Evolutionary conservation across 192 early-diverging fungal genomes (phyloP), one percentile per base, ranked within the genome.

Genomic region (Coemansia sp.): DNA sequence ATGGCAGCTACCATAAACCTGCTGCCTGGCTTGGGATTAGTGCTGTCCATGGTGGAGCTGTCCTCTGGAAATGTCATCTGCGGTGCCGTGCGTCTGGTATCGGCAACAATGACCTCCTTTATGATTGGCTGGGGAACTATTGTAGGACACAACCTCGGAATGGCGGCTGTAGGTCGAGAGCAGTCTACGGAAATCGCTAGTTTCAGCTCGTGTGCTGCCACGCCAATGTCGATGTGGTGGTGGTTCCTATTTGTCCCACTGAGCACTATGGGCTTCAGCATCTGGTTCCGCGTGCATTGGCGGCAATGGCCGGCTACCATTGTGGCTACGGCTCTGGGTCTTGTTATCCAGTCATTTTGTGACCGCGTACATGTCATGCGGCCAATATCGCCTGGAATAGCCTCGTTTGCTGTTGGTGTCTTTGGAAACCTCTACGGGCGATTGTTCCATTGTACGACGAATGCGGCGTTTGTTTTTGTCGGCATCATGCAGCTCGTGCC

Each of bases 401-500:
- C 83, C 0, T 80, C 87, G 6, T 84, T 90, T 70, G 84, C 81
- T 0, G 80, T 94, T 29, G 91, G 90, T 15, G 38, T 92, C 18
- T 64, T 80, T 11, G 78, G 82, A 26, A 89, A 92, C 53, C 38
- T 87, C 8, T 90, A 90, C 56, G 83, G 83, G 9, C 69, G 83
- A 8, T 18, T 93, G 5, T 78, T 36, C 6, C 36, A 49, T 60
- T 79, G 34, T 60, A 82, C 24, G 80, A 82, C 25, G 75, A 91
- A 57, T 49, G 87, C 83, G 3, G 83, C 83, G 5, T 78, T 92
- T 25, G 48, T 64, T 8, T 71, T 92, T 36, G 80, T 84, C 30
- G 90, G 89, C 24, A 88, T 92, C 11, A 62, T 91, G 3, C 64
- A 90, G 52, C 69, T 91, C 40, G 89, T 90, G 0, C 92, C 90